Percentiles rank a stretch among this genome's conserved stretches.
Evolutionary conservation across 2,329 filamentous ascomycete genomes (phyloP).

Genomic region (Aureobasidium sp.): DNA sequence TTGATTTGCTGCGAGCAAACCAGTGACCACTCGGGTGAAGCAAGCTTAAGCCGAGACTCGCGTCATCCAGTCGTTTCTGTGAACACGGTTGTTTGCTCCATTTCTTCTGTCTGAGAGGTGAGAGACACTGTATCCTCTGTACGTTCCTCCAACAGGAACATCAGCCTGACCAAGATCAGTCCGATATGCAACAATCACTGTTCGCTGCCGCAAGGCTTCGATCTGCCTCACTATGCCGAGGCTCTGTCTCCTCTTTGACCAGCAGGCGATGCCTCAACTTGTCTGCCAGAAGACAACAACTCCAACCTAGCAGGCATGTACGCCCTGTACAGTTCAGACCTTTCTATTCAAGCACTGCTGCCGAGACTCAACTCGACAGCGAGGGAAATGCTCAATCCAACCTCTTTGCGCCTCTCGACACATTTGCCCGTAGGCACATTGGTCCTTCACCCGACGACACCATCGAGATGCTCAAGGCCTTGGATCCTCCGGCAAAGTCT

Average conservation of each 20-base stretch:
- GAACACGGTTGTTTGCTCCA: background rate
- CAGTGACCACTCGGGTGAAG: slow-evolving; percentile 10
- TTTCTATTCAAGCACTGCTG: slow-evolving; percentile 14
- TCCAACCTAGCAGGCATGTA: background rate
- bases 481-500: slow-evolving; percentile 64
- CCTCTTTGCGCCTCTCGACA: slow-evolving; percentile 43
- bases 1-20: background rate
- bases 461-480: slow-evolving; percentile 67
- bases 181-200: slow-evolving; percentile 3
- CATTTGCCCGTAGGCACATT: slow-evolving; percentile 78
- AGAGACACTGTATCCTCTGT: background rate
- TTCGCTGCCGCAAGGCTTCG: slow-evolving; percentile 10
- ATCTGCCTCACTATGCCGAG: background rate
- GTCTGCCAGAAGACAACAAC: background rate
- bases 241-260: background rate
- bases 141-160: background rate
- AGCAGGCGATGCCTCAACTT: slow-evolving; percentile 9
- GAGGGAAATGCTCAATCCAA: slow-evolving; percentile 11
- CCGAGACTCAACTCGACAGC: slow-evolving; percentile 1
- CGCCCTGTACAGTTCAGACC: slow-evolving; percentile 4
- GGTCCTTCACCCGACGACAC: slow-evolving; percentile 65
- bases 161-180: background rate
- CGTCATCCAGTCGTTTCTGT: background rate
- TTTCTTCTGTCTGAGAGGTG: background rate
- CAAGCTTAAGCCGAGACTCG: slow-evolving; percentile 1